A percentile compares a stretch with the other conserved stretches of the same genome.
These are phyloP conservation scores for Chamaecyparis obtusa DNA, from an alignment of 75 land plant species.

Conservation along the genomic window DNA sequence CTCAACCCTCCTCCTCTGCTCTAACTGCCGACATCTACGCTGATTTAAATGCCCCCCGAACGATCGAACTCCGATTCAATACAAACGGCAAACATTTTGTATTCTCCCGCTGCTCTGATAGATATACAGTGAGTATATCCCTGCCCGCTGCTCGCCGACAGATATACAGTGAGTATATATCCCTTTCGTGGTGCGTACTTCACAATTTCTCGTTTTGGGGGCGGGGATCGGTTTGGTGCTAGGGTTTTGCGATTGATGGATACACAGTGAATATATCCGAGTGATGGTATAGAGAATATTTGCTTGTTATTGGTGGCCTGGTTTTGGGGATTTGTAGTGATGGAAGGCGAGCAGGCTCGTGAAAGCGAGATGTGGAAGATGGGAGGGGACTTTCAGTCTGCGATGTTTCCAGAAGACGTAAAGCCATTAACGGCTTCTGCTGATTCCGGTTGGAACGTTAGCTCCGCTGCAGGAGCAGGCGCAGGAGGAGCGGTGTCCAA, in stretches of 20 bases:
- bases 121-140: too few species aligned
- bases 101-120: too few species aligned
- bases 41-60: background rate
- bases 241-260: background rate
- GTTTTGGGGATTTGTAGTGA: background rate
- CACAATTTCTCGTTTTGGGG: background rate
- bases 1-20: background rate
- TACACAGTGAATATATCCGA: background rate
- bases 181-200: background rate
- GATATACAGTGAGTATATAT: too few species aligned
- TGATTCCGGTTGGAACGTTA: background rate
- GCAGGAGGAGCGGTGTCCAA: background rate
- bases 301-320: background rate
- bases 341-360: background rate
- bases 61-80: background rate
- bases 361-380: constrained; percentile 12
- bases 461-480: too few species aligned
- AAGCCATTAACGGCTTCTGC: background rate
- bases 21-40: background rate
- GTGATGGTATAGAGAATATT: background rate
- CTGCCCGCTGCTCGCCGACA: too few species aligned
- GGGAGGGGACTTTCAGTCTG: constrained; percentile 1
- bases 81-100: background rate
- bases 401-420: background rate
- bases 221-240: background rate